A percentile compares a stretch with the other conserved stretches of the same genome.
phyloP scores from a whole-genome alignment of 1,284 basidiomycete genomes.

The Leucoagaricus sp. region DNA sequence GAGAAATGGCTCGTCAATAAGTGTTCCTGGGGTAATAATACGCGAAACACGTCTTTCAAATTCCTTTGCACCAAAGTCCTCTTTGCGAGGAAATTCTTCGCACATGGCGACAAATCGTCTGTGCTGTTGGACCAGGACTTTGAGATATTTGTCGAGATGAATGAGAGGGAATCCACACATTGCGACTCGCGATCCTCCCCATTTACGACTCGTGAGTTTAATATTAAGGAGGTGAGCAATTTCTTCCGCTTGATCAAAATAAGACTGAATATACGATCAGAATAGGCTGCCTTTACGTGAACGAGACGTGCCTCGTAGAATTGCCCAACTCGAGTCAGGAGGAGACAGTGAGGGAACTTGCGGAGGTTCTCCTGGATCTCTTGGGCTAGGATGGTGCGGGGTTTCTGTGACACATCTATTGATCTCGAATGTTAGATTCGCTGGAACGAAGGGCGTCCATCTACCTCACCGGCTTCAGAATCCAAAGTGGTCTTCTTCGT shows the following conservation, averaged over 20 bases:
- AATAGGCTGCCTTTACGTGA: slow-evolving; percentile 8
- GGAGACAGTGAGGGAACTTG: slow-evolving; percentile 84
- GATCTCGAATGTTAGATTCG: background rate
- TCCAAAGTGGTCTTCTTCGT: background rate
- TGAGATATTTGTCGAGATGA: slow-evolving; percentile 86
- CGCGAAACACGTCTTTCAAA: slow-evolving; percentile 82
- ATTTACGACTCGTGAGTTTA: slow-evolving; percentile 75
- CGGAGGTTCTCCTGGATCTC: slow-evolving; percentile 73
- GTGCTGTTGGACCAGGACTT: slow-evolving; percentile 80
- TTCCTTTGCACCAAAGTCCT: slow-evolving; percentile 45
- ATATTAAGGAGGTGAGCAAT: slow-evolving; percentile 80
- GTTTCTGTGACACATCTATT: slow-evolving; percentile 23
- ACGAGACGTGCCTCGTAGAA: slow-evolving; percentile 82
- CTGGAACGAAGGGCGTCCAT: background rate
- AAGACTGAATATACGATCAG: slow-evolving; percentile 60
- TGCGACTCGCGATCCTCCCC: slow-evolving; percentile 65
- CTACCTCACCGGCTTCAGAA: background rate
- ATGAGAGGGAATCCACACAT: slow-evolving; percentile 92
- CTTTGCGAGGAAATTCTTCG: slow-evolving; percentile 76
- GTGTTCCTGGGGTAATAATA: slow-evolving; percentile 89
- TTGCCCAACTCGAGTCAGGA: slow-evolving; percentile 89
- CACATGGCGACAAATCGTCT: slow-evolving; percentile 88
- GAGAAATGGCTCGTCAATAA: slow-evolving; percentile 88
- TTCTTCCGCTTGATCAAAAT: slow-evolving; percentile 87
- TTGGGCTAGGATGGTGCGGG: slow-evolving; percentile 60